A percentile compares a stretch with the other conserved stretches of the same genome.
These are phyloP conservation scores for Syzygium jambos DNA, from an alignment of 345 rosid genomes.

Conservation along the genomic window DNA sequence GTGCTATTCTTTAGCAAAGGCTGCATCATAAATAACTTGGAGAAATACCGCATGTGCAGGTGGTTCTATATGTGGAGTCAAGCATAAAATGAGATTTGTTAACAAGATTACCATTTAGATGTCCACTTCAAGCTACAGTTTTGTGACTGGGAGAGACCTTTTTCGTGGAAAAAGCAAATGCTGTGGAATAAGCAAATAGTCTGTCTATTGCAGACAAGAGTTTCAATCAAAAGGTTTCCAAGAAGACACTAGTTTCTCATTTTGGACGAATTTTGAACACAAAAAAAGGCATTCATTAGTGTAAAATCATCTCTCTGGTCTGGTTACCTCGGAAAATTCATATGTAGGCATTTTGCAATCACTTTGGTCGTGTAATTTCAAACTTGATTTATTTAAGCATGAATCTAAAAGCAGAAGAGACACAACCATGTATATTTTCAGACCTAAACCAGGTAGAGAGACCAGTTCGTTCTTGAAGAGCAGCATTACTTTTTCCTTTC, in stretches of 20 bases:
- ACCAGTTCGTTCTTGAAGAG: not conserved
- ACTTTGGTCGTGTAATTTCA: not conserved
- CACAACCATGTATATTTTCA: not conserved
- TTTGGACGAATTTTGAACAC: not conserved
- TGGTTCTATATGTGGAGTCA: not conserved
- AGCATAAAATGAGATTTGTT: not conserved
- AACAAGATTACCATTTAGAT: not conserved
- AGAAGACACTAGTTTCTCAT: not conserved
- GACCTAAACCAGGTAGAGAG: not conserved
- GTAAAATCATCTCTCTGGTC: not conserved
- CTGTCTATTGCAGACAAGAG: not conserved
- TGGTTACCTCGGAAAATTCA: too few species aligned
- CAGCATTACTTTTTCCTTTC: slow-evolving; percentile 12
- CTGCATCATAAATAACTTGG: too few species aligned
- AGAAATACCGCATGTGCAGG: not conserved
- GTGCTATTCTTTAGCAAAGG: not conserved
- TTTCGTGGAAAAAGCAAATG: not conserved
- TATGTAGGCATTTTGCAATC: not conserved
- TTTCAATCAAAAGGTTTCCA: not conserved
- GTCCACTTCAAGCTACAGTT: not conserved
- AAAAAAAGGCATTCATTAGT: not conserved
- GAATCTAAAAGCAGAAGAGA: not conserved
- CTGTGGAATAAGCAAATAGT: not conserved
- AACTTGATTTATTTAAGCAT: not conserved
- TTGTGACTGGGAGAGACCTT: not conserved